Percentiles rank a stretch among this genome's conserved stretches.
Conservation (phyloP, 2,329 filamentous ascomycete species). For the Epichloe coenophiala region DNA sequence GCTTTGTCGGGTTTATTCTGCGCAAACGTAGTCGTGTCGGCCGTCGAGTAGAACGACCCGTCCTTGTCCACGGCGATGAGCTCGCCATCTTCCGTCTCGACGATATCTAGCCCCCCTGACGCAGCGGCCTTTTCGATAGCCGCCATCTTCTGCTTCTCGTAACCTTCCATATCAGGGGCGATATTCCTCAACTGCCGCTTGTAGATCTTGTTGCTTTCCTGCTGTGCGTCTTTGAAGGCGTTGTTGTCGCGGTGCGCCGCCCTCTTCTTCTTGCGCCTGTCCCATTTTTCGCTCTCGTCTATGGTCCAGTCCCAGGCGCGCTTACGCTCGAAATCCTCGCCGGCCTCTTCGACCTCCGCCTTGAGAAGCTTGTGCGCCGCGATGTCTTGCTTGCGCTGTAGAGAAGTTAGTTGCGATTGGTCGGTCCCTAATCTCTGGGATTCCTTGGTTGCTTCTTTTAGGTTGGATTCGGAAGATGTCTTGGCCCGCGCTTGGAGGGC, state of each 20-base stretch:
- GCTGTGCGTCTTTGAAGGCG: constrained; percentile 77
- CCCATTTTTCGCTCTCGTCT: constrained; percentile 90
- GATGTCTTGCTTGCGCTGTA: constrained; percentile 77
- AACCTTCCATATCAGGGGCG: constrained; percentile 65
- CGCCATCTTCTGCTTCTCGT: constrained; percentile 73
- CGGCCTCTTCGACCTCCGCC: constrained; percentile 71
- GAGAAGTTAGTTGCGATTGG: constrained; percentile 58
- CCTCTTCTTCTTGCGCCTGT: constrained; percentile 80
- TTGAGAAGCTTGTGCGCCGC: constrained; percentile 89
- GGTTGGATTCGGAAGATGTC: constrained; percentile 56
- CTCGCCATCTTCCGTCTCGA: constrained; percentile 91
- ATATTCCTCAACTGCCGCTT: constrained; percentile 76
- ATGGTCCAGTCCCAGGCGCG: constrained; percentile 97
- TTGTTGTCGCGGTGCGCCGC: constrained; percentile 68
- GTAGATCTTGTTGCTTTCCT: constrained; percentile 85
- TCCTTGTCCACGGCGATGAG: constrained; percentile 87
- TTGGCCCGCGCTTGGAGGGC: constrained; percentile 72
- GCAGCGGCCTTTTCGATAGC: constrained; percentile 76
- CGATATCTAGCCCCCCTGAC: constrained; percentile 75
- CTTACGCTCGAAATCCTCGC: constrained; percentile 93
- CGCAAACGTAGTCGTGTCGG: constrained; percentile 66
- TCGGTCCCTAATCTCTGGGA: constrained; percentile 68
- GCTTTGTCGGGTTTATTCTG: constrained; percentile 80
- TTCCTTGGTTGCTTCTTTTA: constrained; percentile 74
- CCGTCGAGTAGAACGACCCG: constrained; percentile 80